phyloP scores from a whole-genome alignment of 768 basidiomycete genomes.

The Tephrocybe sp. region DNA sequence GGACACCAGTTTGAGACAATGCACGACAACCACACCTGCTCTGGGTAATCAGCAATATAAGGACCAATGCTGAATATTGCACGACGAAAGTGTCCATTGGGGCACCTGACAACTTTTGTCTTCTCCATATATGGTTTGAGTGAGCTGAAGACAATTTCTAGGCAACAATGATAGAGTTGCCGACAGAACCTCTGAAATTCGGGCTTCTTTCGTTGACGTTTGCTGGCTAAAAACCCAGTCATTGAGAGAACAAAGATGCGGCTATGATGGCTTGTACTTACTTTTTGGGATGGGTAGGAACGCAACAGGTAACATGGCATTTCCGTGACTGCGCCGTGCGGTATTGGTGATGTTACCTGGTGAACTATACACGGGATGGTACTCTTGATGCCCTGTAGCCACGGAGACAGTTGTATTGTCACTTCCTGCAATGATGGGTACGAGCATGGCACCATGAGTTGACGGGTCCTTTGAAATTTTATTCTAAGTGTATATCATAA shows the following conservation, averaged over 20 bases:
- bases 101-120: conserved; percentile 20
- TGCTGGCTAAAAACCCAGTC: conserved; percentile 11
- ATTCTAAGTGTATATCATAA: conserved; percentile 21
- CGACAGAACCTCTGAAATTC: conserved; percentile 17
- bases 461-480: conserved; percentile 22
- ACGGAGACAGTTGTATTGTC: conserved; percentile 44
- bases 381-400: conserved; percentile 39
- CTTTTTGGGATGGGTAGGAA: conserved; percentile 38
- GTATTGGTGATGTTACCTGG: conserved; percentile 28
- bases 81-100: conserved; percentile 25
- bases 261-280: conserved; percentile 7
- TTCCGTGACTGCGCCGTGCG: conserved; percentile 27
- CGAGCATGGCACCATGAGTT: conserved; percentile 30
- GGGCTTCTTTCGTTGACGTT: conserved; percentile 14
- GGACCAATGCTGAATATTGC: conserved; percentile 27
- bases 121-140: conserved; percentile 23
- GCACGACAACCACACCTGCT: conserved; percentile 23
- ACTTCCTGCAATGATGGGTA: conserved; percentile 32
- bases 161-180: conserved; percentile 23
- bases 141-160: conserved; percentile 16
- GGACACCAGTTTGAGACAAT: conserved; percentile 29
- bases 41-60: conserved; percentile 30
- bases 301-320: conserved; percentile 26
- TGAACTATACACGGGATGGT: conserved; percentile 34
- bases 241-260: too few relatives aligned